A percentile compares a stretch with the other conserved stretches of the same genome.
Evolutionary conservation across 805 yeast species (phyloP).

Genomic region (Naumovozyma dairenensis): DNA sequence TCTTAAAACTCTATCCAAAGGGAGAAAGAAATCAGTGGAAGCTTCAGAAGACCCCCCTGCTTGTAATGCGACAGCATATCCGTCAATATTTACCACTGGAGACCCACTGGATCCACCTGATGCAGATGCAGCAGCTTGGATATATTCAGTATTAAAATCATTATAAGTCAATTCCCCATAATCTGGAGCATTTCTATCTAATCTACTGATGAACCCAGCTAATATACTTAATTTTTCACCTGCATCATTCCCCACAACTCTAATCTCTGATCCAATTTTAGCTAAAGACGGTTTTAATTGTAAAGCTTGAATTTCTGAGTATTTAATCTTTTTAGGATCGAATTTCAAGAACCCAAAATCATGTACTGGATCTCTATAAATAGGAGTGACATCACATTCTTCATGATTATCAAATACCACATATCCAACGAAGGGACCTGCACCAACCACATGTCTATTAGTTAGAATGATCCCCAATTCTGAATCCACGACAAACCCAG

Average conservation of each 20-base stretch:
- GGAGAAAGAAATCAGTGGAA: slow-evolving; percentile 86
- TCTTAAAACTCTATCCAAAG: slow-evolving; percentile 71
- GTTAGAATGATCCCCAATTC: slow-evolving; percentile 75
- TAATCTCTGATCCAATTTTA: slow-evolving; percentile 82
- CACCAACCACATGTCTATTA: slow-evolving; percentile 90
- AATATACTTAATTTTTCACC: slow-evolving; percentile 87
- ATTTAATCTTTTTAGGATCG: slow-evolving; percentile 60
- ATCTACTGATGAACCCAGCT: slow-evolving; percentile 67
- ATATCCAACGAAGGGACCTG: slow-evolving; percentile 88
- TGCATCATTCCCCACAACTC: slow-evolving; percentile 94
- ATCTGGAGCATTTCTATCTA: slow-evolving; percentile 91
- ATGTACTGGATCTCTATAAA: slow-evolving; percentile 89
- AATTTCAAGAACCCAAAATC: slow-evolving; percentile 86
- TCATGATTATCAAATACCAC: slow-evolving; percentile 93
- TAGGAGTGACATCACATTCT: slow-evolving; percentile 76
- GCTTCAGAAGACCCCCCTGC: slow-evolving; percentile 92
- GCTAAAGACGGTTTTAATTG: slow-evolving; percentile 73
- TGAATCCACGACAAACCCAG: slow-evolving; percentile 89
- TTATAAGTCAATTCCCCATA: slow-evolving; percentile 82
- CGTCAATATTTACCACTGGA: slow-evolving; percentile 87
- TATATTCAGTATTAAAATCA: slow-evolving; percentile 89
- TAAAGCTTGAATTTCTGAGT: slow-evolving; percentile 60
- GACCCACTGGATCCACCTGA: slow-evolving; percentile 95
- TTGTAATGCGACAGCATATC: slow-evolving; percentile 81
- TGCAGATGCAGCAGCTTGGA: slow-evolving; percentile 93